phyloP scores from a whole-genome alignment of 139 green algal species.

The Micractinium sp. region DNA sequence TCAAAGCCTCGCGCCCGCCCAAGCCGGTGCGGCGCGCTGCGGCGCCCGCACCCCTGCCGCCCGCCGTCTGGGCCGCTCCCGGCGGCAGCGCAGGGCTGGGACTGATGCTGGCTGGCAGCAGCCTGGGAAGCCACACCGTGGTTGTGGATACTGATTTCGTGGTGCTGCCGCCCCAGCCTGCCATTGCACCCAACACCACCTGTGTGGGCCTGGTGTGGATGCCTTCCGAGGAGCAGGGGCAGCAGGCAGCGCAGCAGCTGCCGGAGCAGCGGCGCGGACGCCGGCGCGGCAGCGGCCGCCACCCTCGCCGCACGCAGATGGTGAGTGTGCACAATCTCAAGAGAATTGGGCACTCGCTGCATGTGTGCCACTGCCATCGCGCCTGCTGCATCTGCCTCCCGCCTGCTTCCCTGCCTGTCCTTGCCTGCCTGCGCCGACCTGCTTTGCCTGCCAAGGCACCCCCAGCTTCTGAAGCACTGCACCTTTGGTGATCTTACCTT shows the following conservation, averaged over 20 bases:
- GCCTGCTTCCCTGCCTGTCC: not conserved
- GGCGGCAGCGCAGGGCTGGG: conserved; percentile 1
- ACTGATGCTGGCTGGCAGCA: not conserved
- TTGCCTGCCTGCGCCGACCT: not conserved
- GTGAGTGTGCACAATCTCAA: not conserved
- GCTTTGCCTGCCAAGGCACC: not conserved
- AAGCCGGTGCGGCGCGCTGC: not conserved
- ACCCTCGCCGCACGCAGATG: conserved; percentile 38
- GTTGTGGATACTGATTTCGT: conserved; percentile 33
- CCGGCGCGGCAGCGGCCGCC: conserved; percentile 16
- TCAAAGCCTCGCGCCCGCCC: not conserved
- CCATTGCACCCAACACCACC: conserved; percentile 26
- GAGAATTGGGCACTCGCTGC: not conserved
- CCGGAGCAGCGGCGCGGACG: not conserved
- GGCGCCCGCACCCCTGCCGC: not conserved
- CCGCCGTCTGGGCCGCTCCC: not conserved
- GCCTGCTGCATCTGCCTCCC: not conserved
- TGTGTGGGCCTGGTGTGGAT: conserved; percentile 26
- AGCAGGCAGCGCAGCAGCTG: not conserved
- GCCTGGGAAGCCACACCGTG: not conserved
- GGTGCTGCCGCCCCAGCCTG: not conserved
- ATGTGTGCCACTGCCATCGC: not conserved
- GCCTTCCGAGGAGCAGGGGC: not conserved
- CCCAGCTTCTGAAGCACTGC: not conserved
- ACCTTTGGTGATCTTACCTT: too few species aligned